A percentile compares a stretch with the other conserved stretches of the same genome.
Conservation (phyloP, 306 rosid species). For the Corylus avellana region DNA sequence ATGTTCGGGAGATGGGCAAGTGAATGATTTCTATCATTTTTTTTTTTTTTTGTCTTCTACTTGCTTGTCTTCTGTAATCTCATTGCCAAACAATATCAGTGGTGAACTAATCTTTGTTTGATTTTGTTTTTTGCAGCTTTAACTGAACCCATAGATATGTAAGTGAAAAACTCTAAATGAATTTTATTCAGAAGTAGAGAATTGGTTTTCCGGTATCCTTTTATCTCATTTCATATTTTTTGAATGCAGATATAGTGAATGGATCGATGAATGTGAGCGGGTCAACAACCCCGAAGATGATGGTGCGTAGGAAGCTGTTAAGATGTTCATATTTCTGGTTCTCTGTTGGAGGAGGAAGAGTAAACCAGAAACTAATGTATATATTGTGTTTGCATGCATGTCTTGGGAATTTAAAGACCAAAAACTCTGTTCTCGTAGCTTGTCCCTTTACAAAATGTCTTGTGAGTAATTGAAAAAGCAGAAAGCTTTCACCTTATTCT, state of each 20-base stretch:
- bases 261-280: conserved; percentile 71
- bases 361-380: background rate
- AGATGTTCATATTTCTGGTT: background rate
- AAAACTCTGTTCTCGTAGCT: no score
- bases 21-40: no score
- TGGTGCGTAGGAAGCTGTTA: conserved; percentile 29
- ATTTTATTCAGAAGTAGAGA: background rate
- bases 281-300: conserved; percentile 60
- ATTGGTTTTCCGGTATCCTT: background rate
- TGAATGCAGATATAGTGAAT: conserved; percentile 54
- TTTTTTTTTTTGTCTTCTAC: background rate
- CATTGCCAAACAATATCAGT: background rate
- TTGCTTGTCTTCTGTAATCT: background rate
- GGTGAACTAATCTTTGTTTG: conserved; percentile 5
- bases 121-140: conserved; percentile 45
- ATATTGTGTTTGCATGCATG: background rate
- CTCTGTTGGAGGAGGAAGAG: background rate
- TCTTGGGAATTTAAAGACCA: background rate
- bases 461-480: no score
- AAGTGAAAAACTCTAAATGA: conserved; percentile 16
- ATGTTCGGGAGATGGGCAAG: no score
- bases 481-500: no score
- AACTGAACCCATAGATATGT: conserved; percentile 56
- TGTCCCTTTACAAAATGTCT: no score
- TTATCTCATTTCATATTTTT: background rate